Conservation (phyloP, 2,329 filamentous ascomycete genomes). For the Sphaerulina musiva region DNA sequence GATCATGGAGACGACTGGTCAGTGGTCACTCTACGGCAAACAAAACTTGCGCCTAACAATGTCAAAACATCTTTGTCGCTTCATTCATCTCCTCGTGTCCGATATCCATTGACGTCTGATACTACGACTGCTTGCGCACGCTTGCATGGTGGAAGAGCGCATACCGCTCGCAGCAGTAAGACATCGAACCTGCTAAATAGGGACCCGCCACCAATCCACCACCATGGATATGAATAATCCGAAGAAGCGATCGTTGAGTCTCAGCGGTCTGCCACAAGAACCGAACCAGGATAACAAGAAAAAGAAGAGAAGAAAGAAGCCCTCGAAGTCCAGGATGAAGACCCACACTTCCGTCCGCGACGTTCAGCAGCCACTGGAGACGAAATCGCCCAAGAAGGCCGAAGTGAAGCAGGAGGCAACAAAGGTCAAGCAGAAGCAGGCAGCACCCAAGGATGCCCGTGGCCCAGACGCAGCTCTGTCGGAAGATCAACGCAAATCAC, state of each 20-base stretch:
- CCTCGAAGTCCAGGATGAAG: background rate
- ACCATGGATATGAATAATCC: background rate
- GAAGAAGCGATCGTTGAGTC: background rate
- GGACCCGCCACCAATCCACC: background rate
- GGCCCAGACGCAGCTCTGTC: no score
- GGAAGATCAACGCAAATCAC: no score
- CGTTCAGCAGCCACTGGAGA: background rate
- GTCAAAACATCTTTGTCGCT: background rate
- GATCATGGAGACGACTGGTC: background rate
- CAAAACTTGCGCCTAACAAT: background rate
- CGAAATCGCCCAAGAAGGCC: background rate
- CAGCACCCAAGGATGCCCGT: no score
- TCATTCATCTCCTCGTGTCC: background rate
- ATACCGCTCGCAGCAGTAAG: no score
- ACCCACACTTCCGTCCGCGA: no score
- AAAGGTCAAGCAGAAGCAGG: background rate
- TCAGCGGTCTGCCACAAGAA: background rate
- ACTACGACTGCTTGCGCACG: no score
- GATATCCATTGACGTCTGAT: no score
- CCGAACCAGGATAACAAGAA: background rate
- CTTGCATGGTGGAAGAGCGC: no score
- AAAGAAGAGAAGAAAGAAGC: constrained; percentile 1
- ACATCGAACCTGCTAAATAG: background rate
- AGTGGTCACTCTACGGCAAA: no score
- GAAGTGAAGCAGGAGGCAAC: background rate